Percentiles rank a stretch among this genome's conserved stretches.
These are phyloP conservation scores for Tolypocladium tundrense DNA, from an alignment of 2,329 filamentous ascomycete genomes.

Conservation along the genomic window DNA sequence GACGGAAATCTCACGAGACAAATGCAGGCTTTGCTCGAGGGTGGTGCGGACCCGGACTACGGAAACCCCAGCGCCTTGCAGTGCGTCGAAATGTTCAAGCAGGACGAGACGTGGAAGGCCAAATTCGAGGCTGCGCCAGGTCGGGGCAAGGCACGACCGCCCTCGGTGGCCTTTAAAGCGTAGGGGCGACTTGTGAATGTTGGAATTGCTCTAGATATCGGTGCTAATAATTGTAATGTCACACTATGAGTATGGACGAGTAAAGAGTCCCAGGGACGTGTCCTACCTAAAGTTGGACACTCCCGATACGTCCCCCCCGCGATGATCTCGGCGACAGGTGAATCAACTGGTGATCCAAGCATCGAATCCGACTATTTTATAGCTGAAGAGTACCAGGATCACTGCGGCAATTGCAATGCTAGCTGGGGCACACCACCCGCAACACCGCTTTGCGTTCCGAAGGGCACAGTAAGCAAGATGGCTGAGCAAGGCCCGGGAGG, in stretches of 20 bases:
- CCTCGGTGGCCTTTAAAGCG: background rate
- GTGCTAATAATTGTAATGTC: background rate
- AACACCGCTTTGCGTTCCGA: background rate
- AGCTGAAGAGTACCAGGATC: background rate
- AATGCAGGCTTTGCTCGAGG: conserved; percentile 34
- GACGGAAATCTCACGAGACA: background rate
- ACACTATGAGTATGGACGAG: background rate
- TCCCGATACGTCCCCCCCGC: background rate
- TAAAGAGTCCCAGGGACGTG: background rate
- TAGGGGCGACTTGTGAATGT: fast-evolving
- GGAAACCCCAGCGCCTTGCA: conserved; percentile 38
- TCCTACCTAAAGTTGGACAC: too few species aligned
- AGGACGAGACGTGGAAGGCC: conserved; percentile 37
- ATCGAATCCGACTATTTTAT: background rate
- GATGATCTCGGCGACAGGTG: background rate
- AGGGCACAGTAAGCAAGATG: background rate
- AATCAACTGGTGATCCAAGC: background rate
- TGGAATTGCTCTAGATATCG: background rate
- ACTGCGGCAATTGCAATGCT: too few species aligned
- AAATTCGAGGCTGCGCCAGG: conserved; percentile 40
- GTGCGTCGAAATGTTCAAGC: conserved; percentile 41
- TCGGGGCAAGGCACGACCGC: conserved; percentile 28
- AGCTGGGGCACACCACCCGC: background rate
- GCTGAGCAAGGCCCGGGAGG: too few species aligned
- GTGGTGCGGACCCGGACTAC: conserved; percentile 43